Conservation (phyloP, 495 filamentous ascomycete genomes). For the Neurospora sp. region DNA sequence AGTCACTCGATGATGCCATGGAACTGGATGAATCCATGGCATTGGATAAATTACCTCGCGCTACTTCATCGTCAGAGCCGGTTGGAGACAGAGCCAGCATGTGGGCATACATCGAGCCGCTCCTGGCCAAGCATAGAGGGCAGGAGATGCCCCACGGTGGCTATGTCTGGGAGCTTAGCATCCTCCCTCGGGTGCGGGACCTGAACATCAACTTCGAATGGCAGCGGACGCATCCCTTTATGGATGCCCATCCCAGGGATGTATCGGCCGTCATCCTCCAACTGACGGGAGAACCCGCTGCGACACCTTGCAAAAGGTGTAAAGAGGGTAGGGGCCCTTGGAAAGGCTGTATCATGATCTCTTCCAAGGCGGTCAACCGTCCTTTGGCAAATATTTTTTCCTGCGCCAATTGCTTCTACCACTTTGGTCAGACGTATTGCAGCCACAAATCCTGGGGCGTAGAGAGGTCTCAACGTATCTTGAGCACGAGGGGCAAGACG, state of each 20-base stretch:
- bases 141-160: constrained; percentile 1
- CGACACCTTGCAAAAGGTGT: constrained; percentile 16
- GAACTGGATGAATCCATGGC: not conserved
- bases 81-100: not conserved
- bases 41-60: not conserved
- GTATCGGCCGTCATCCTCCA: constrained; percentile 24
- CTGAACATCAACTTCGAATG: constrained; percentile 13
- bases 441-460: constrained; percentile 16
- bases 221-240: constrained; percentile 8
- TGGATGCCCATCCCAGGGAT: constrained; percentile 16
- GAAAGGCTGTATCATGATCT: constrained; percentile 21
- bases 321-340: constrained; percentile 19
- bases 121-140: constrained; percentile 12
- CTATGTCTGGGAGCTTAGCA: constrained; percentile 8
- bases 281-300: constrained; percentile 17
- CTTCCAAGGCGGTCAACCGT: constrained; percentile 1
- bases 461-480: constrained; percentile 5
- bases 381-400: constrained; percentile 5
- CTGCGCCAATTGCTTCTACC: constrained; percentile 29
- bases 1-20: not conserved
- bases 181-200: constrained; percentile 15
- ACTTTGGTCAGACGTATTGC: constrained; percentile 20
- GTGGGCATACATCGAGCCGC: constrained; percentile 14
- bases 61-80: too few relatives aligned
- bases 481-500: not conserved